phyloP scores from a whole-genome alignment of 768 basidiomycete species.

The Suillus subalutaceus region DNA sequence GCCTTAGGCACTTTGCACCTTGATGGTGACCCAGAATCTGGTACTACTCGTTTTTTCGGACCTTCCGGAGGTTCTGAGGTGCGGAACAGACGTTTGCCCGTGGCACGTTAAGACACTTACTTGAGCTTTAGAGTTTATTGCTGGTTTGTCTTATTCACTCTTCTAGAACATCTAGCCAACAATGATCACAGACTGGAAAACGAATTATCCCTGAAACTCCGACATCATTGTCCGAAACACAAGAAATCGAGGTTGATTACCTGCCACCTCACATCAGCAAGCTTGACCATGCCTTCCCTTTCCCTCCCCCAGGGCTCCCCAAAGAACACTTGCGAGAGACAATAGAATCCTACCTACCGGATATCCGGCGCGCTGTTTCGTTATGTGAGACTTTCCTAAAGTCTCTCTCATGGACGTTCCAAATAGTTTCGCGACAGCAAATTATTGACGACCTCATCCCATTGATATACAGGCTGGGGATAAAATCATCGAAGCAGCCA shows the following conservation, averaged over 20 bases:
- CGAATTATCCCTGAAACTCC: conserved; percentile 11
- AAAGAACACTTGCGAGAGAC: conserved; percentile 36
- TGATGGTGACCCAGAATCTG: conserved; percentile 32
- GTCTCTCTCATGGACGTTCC: conserved; percentile 54
- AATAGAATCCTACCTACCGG: conserved; percentile 51
- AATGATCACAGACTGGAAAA: conserved; percentile 18
- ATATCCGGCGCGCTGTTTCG: conserved; percentile 41
- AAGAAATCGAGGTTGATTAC: conserved; percentile 47
- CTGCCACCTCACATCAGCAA: conserved; percentile 46
- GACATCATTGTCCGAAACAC: conserved; percentile 17
- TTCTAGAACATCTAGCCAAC: background rate
- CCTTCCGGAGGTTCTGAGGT: conserved; percentile 56
- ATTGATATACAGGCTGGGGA: conserved; percentile 37
- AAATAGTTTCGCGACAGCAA: conserved; percentile 48
- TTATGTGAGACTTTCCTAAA: conserved; percentile 52
- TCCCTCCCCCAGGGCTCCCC: conserved; percentile 42
- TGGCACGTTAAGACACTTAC: conserved; percentile 12
- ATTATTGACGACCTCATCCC: conserved; percentile 50
- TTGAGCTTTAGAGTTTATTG: conserved; percentile 40
- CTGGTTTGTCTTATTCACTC: conserved; percentile 34
- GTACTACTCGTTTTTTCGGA: conserved; percentile 42
- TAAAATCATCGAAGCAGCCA: background rate
- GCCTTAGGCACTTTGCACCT: conserved; percentile 49
- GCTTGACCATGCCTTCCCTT: conserved; percentile 49
- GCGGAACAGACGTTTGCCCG: conserved; percentile 14